Evolutionary conservation across 1,284 basidiomycete species (phyloP), one percentile per base, ranked within the genome.

Genomic region (Ustilago shanxiensis): DNA sequence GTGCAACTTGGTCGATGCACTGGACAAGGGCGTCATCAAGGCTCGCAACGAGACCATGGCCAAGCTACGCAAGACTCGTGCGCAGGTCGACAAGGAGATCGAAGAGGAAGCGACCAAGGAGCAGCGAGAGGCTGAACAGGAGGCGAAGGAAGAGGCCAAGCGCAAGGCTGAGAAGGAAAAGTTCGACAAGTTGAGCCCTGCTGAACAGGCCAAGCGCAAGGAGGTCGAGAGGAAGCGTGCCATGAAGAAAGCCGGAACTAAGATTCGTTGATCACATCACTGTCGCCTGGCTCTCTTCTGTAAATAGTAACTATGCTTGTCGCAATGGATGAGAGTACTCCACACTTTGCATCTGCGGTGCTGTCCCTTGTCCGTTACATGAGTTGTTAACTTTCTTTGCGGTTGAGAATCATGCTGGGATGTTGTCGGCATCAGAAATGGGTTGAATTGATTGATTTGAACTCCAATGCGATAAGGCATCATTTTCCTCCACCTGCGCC

Each of bases 161-260:
- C 63, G 73, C n/a, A 76, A 79, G 53, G 81, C 75, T 7, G 79
- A 82, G 35, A 78, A 79, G 70, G 77, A 76, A 16, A 83, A 83
- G 72, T 74, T 84, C 26, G 80, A 80, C 41, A 81, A 80, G 66
- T 60, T 86, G 24, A 68, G 62, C 35, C 82, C 81, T 13, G 79
- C 81, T 11, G 84, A 86, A 56, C 84, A 86, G 72, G 83, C 77
- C 16, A 82, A 80, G 79, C 58, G 79, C 22, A 83, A 79, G 68
- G 79, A 85, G 51, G 49, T 86, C 28, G 83, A 85, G 65, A 72
- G 80, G 69, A 82, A 83, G 70, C 54, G 84, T 20, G 74, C 69
- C 26, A 65, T 77, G 72, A 79, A 81, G 61, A 86, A 85, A 66
- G 53, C 70, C 11, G 56, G 66, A 13, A 53, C 60, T 52, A 77